A percentile compares a stretch with the other conserved stretches of the same genome.
These are phyloP conservation scores for Nemania abortiva DNA, from an alignment of 2,329 filamentous ascomycete genomes.

Conservation along the genomic window DNA sequence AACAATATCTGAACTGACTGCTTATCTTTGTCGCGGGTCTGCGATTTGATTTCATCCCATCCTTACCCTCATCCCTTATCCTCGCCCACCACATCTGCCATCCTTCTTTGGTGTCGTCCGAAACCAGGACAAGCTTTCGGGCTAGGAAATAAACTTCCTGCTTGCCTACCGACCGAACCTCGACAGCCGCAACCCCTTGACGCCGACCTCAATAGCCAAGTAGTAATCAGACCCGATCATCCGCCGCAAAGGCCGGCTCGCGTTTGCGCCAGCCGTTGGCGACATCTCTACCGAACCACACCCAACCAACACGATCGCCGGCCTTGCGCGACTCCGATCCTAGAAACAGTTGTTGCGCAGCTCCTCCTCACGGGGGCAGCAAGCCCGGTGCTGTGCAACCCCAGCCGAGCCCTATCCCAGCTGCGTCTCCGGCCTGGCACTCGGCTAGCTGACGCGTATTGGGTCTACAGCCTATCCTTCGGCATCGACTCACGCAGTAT, in stretches of 20 bases:
- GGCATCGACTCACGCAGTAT: slow-evolving; percentile 21
- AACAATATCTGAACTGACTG: neutral
- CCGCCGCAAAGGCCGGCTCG: slow-evolving; percentile 55
- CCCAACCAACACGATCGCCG: slow-evolving; percentile 65
- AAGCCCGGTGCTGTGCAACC: slow-evolving; percentile 54
- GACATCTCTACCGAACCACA: slow-evolving; percentile 62
- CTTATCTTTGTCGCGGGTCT: neutral
- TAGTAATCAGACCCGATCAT: slow-evolving; percentile 57
- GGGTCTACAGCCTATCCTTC: slow-evolving; percentile 31
- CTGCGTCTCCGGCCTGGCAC: slow-evolving; percentile 56
- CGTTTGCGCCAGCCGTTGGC: slow-evolving; percentile 67
- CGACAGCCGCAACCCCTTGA: slow-evolving; percentile 4
- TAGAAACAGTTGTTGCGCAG: slow-evolving; percentile 51
- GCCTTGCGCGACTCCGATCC: slow-evolving; percentile 50
- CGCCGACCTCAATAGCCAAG: slow-evolving; percentile 6
- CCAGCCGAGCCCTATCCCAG: slow-evolving; percentile 66
- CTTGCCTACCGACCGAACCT: slow-evolving; percentile 1
- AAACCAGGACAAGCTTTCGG: neutral
- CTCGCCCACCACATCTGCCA: neutral
- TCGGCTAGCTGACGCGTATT: slow-evolving; percentile 28
- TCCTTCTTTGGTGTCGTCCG: neutral
- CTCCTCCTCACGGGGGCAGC: slow-evolving; percentile 55
- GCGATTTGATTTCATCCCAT: neutral
- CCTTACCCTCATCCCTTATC: neutral
- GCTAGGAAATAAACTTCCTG: neutral